Evolutionary conservation across 495 filamentous ascomycete genomes (phyloP).

Genomic region (Annulohypoxylon nitens): DNA sequence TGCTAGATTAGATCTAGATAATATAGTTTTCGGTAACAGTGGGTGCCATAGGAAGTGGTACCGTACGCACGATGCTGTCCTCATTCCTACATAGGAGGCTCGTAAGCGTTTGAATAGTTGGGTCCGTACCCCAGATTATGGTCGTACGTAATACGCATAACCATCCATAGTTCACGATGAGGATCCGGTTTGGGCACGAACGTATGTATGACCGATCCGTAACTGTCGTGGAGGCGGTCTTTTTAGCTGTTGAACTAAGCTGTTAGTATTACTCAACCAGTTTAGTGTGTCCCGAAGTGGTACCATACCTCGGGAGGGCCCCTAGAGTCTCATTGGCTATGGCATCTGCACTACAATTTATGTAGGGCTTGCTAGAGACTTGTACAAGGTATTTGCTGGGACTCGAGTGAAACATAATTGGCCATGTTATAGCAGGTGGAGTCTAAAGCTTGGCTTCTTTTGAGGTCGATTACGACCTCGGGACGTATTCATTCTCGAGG

Average conservation of each 20-base stretch:
- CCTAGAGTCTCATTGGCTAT: background rate
- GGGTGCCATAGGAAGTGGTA: conserved; percentile 6
- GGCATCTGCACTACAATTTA: background rate
- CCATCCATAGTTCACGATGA: background rate
- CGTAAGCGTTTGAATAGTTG: background rate
- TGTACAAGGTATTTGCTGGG: background rate
- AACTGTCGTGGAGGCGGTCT: background rate
- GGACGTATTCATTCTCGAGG: background rate
- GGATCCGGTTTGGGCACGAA: background rate
- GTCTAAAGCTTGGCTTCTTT: background rate
- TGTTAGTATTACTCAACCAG: background rate
- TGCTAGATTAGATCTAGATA: background rate
- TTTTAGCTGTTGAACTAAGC: background rate
- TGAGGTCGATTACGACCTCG: background rate
- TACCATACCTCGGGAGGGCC: background rate
- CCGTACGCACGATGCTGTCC: background rate
- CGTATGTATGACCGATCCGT: background rate
- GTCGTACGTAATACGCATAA: background rate
- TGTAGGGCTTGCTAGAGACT: background rate
- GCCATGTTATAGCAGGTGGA: background rate
- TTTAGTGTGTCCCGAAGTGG: background rate
- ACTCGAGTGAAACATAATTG: background rate
- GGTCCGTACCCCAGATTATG: conserved; percentile 1
- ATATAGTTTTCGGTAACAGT: background rate
- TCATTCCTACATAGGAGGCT: background rate